phyloP scores from a whole-genome alignment of 306 rosid genomes.

The Rubus parviflorus region DNA sequence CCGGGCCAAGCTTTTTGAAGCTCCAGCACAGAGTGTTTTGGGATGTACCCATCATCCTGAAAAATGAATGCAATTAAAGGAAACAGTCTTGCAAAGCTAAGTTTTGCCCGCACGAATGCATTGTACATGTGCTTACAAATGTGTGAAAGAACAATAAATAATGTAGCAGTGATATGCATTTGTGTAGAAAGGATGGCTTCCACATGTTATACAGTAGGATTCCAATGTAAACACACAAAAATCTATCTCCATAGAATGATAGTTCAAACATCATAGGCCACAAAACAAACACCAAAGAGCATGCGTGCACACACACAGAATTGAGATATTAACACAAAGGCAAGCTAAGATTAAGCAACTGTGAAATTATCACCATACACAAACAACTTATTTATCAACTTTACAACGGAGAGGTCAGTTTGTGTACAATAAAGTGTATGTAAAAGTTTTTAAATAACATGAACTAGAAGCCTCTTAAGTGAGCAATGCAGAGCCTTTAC shows the following conservation, averaged over 20 bases:
- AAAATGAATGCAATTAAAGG: not conserved
- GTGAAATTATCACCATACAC: not conserved
- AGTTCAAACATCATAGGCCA: not conserved
- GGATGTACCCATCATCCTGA: conserved; percentile 94
- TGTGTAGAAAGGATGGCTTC: conserved; percentile 10
- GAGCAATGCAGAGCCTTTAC: not conserved
- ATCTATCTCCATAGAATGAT: not conserved
- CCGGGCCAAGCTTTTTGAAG: conserved; percentile 97
- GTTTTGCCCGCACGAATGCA: not conserved
- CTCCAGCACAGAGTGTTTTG: conserved; percentile 81
- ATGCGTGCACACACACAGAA: not conserved
- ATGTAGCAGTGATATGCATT: not conserved
- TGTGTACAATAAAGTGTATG: not conserved
- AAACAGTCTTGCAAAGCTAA: not conserved
- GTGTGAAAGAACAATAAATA: not conserved
- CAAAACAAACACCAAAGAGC: not conserved
- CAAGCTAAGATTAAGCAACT: not conserved
- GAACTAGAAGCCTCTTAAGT: not conserved
- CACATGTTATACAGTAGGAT: not conserved
- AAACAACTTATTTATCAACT: not conserved
- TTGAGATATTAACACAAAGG: not conserved
- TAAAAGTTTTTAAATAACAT: not conserved
- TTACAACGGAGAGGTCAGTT: not conserved
- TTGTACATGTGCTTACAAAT: not conserved
- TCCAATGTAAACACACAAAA: not conserved